Evolutionary conservation across 139 green algal species (phyloP).

Genomic region (Trebouxia sp.): DNA sequence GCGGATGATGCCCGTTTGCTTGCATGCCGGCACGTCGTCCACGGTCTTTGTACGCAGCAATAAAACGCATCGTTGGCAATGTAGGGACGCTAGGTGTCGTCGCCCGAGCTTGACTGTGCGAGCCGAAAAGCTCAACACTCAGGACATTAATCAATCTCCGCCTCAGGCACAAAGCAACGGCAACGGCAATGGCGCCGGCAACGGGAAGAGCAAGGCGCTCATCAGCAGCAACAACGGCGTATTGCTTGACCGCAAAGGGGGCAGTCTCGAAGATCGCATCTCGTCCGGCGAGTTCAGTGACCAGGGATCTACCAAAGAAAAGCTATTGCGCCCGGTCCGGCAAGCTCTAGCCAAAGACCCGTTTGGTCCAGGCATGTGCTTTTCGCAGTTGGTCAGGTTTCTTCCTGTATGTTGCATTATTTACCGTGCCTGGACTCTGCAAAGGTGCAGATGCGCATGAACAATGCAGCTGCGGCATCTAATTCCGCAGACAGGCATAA

Average conservation of each 20-base stretch:
- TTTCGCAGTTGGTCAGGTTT: neutral
- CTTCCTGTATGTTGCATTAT: too few relatives aligned
- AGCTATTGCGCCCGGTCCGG: slow-evolving; percentile 65
- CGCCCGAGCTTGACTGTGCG: too few relatives aligned
- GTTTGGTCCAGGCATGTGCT: slow-evolving; percentile 46
- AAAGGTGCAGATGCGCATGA: too few relatives aligned
- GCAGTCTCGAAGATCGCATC: slow-evolving; percentile 35
- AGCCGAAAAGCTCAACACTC: neutral
- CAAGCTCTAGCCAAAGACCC: slow-evolving; percentile 74
- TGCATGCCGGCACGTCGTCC: too few relatives aligned
- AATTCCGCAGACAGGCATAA: neutral
- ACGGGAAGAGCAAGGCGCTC: neutral
- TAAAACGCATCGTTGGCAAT: too few relatives aligned
- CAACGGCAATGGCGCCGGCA: neutral
- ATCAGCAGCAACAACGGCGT: slow-evolving; percentile 26
- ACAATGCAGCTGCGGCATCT: too few relatives aligned
- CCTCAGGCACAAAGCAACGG: neutral
- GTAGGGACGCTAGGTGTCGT: too few relatives aligned
- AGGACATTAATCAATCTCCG: neutral
- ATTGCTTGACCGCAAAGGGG: slow-evolving; percentile 7
- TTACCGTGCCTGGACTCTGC: too few relatives aligned
- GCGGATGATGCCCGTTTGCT: too few relatives aligned
- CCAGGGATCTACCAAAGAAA: slow-evolving; percentile 76
- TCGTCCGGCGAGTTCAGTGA: slow-evolving; percentile 76
- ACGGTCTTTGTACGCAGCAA: too few relatives aligned